Conservation (phyloP, 1,139 yeast species). For the Sugiyamaella japonica region DNA sequence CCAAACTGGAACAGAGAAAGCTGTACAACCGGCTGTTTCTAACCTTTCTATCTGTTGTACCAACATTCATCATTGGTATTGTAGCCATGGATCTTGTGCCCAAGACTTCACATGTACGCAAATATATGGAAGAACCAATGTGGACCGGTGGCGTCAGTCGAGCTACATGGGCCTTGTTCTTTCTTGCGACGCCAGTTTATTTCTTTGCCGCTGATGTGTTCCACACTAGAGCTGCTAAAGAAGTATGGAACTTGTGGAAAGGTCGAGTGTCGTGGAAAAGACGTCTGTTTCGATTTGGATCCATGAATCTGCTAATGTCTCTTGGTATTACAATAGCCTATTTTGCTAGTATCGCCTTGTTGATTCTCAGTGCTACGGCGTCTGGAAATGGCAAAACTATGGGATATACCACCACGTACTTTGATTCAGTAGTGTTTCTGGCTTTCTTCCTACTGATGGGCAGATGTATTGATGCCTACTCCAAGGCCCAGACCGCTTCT, state of each 20-base stretch:
- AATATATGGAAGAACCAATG: slow-evolving; percentile 60
- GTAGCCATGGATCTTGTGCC: slow-evolving; percentile 67
- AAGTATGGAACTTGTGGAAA: slow-evolving; percentile 57
- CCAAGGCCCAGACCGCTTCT: slow-evolving; percentile 66
- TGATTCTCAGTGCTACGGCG: slow-evolving; percentile 51
- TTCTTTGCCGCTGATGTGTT: slow-evolving; percentile 74
- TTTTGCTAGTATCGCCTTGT: slow-evolving; percentile 61
- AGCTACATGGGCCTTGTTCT: slow-evolving; percentile 63
- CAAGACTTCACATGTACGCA: slow-evolving; percentile 44
- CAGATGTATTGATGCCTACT: slow-evolving; percentile 61
- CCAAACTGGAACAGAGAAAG: slow-evolving; percentile 50
- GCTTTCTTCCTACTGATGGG: slow-evolving; percentile 72
- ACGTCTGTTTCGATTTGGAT: slow-evolving; percentile 66
- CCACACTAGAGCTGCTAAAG: slow-evolving; percentile 64
- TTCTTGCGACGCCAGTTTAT: slow-evolving; percentile 70
- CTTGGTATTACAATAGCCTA: slow-evolving; percentile 74
- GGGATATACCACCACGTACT: slow-evolving; percentile 66
- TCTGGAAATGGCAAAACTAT: slow-evolving; percentile 23
- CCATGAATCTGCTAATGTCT: slow-evolving; percentile 72
- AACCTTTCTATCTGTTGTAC: slow-evolving; percentile 58
- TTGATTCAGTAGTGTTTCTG: slow-evolving; percentile 75
- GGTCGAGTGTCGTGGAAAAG: slow-evolving; percentile 56
- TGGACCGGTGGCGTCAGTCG: slow-evolving; percentile 66
- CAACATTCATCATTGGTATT: slow-evolving; percentile 68
- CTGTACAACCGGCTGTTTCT: slow-evolving; percentile 51